Conservation (phyloP, 441 rosid species). For the Erodium texanum region DNA sequence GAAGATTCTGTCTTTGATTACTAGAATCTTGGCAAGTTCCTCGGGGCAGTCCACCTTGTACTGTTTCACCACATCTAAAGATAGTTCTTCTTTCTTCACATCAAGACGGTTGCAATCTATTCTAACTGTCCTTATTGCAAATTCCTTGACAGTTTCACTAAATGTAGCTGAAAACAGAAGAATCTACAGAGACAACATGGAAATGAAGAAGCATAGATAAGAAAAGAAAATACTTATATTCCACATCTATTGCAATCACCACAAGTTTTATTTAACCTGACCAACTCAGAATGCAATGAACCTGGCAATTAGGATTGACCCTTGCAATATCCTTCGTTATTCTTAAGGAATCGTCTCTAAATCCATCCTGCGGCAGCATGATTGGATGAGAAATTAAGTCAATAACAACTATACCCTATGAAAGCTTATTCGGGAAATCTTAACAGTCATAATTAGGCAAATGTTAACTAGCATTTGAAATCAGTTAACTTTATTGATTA, state of each 20-base stretch:
- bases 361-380: conserved; percentile 64
- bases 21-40: conserved; percentile 57
- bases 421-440: background rate
- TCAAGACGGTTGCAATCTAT: conserved; percentile 67
- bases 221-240: no score
- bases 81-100: conserved; percentile 79
- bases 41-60: conserved; percentile 74
- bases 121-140: conserved; percentile 51
- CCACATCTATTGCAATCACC: no score
- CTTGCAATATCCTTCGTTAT: conserved; percentile 76
- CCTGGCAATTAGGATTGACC: conserved; percentile 58
- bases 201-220: no score
- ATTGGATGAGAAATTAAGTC: conserved; percentile 11
- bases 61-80: conserved; percentile 80
- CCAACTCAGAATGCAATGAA: conserved; percentile 21
- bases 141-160: conserved; percentile 67
- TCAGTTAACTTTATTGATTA: no score
- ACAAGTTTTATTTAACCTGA: no score
- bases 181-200: conserved; percentile 34
- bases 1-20: conserved; percentile 72
- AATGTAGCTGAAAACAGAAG: conserved; percentile 96
- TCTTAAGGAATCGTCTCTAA: conserved; percentile 74
- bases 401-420: background rate
- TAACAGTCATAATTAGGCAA: no score
- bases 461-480: no score